Conservation (phyloP, 2,329 filamentous ascomycete species). For the Trichoderma atrobrunneum region DNA sequence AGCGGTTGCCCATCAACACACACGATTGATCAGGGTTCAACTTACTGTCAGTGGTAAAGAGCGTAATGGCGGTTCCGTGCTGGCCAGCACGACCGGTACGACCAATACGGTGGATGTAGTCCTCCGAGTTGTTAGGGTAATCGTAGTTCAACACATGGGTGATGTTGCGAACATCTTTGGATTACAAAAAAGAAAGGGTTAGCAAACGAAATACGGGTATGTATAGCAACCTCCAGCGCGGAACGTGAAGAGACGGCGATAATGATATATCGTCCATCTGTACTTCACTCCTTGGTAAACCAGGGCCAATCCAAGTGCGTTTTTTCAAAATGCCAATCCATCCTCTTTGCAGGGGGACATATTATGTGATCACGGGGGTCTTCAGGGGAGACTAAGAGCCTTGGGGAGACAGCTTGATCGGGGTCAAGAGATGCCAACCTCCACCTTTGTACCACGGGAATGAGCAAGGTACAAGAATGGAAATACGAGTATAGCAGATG, state of each 20-base stretch:
- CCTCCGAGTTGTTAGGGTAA: conserved; percentile 98
- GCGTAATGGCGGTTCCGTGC: conserved; percentile 92
- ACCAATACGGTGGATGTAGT: conserved; percentile 96
- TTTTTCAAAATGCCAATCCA: conserved; percentile 49
- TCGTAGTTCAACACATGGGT: conserved; percentile 99
- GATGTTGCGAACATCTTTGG: conserved; percentile 99
- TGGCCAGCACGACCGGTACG: conserved; percentile 94
- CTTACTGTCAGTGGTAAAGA: conserved; percentile 99
- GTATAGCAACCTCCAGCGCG: conserved; percentile 62
- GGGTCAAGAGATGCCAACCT: conserved; percentile 73
- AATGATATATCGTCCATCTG: conserved; percentile 49
- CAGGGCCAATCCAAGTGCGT: conserved; percentile 57
- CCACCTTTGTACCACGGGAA: conserved; percentile 69
- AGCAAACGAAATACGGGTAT: conserved; percentile 58
- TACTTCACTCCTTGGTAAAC: conserved; percentile 55
- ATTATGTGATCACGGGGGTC: conserved; percentile 53
- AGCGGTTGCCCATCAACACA: too few relatives aligned
- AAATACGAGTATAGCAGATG: conserved; percentile 70
- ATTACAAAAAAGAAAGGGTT: conserved; percentile 58
- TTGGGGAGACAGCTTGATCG: conserved; percentile 65
- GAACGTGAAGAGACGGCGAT: conserved; percentile 43
- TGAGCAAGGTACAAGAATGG: conserved; percentile 66
- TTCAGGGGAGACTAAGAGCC: conserved; percentile 52
- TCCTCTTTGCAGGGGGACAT: conserved; percentile 30
- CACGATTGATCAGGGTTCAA: too few relatives aligned